Conservation (phyloP, 805 yeast genomes). For the Nakazawaea pomicola region DNA sequence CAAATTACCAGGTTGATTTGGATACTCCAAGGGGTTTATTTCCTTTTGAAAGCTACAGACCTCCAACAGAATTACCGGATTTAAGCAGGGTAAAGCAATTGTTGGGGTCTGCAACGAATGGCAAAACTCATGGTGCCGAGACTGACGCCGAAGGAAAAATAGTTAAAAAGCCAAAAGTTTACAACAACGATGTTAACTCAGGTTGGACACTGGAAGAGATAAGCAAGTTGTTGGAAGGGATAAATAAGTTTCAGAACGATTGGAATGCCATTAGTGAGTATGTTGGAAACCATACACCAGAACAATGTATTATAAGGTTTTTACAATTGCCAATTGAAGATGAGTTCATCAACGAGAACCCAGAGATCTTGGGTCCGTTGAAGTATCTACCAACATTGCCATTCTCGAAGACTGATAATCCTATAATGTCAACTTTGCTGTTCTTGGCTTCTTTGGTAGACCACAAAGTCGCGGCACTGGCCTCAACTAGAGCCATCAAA, state of each 20-base stretch:
- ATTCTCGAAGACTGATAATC: slow-evolving; percentile 81
- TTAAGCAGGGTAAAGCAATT: slow-evolving; percentile 22
- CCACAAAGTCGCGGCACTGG: slow-evolving; percentile 79
- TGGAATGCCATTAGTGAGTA: slow-evolving; percentile 74
- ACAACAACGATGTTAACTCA: slow-evolving; percentile 29
- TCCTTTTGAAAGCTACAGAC: slow-evolving; percentile 82
- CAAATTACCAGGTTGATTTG: slow-evolving; percentile 68
- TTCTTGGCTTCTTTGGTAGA: slow-evolving; percentile 84
- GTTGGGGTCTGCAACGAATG: slow-evolving; percentile 13
- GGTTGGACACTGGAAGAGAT: slow-evolving; percentile 69
- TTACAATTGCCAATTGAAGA: slow-evolving; percentile 81
- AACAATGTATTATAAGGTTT: slow-evolving; percentile 77
- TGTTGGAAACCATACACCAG: slow-evolving; percentile 66
- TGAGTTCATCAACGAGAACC: slow-evolving; percentile 45
- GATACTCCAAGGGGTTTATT: slow-evolving; percentile 92
- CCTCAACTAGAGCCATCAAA: slow-evolving; percentile 59
- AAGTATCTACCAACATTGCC: slow-evolving; percentile 83
- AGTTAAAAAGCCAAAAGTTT: slow-evolving; percentile 31
- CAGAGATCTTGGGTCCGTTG: slow-evolving; percentile 60
- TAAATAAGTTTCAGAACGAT: slow-evolving; percentile 60
- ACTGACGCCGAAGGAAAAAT: slow-evolving; percentile 14
- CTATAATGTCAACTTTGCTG: slow-evolving; percentile 88
- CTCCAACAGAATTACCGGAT: slow-evolving; percentile 46
- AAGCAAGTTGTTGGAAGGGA: slow-evolving; percentile 55
- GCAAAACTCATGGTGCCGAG: too few relatives aligned